These are phyloP conservation scores for Cyphellophora attinorum DNA, from an alignment of 2,329 filamentous ascomycete species.

Conservation along the genomic window DNA sequence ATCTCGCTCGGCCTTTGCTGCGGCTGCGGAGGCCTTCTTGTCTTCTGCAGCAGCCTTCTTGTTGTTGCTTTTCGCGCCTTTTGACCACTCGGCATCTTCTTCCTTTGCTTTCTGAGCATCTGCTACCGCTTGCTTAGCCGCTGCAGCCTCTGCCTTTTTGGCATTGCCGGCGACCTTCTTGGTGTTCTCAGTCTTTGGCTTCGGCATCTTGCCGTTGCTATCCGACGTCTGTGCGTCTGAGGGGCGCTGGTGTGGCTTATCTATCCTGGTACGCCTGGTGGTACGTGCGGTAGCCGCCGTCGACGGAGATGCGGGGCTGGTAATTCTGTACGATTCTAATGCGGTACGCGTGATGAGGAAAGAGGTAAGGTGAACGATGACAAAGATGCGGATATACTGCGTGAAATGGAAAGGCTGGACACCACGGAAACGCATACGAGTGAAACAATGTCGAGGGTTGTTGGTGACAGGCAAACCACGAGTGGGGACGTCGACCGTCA, in stretches of 20 bases:
- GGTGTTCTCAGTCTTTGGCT: conserved; percentile 51
- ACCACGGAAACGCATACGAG: too few species aligned
- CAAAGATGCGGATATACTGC: conserved; percentile 25
- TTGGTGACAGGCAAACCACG: too few species aligned
- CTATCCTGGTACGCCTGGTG: not conserved
- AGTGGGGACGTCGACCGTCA: not conserved
- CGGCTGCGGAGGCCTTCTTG: conserved; percentile 71
- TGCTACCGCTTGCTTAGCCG: conserved; percentile 64
- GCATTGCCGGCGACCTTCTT: conserved; percentile 89
- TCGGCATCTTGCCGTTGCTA: not conserved
- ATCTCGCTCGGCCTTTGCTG: conserved; percentile 88
- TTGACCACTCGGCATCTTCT: conserved; percentile 71
- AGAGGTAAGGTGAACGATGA: conserved; percentile 18
- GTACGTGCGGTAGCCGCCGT: not conserved
- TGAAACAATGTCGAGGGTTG: too few species aligned
- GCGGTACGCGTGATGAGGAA: conserved; percentile 7
- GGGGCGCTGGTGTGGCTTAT: not conserved
- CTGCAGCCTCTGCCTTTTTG: conserved; percentile 76
- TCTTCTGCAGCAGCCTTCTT: conserved; percentile 88
- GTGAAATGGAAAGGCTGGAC: too few species aligned
- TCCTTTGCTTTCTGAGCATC: conserved; percentile 55
- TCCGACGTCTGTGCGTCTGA: not conserved
- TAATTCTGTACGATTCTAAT: conserved; percentile 4
- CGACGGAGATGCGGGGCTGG: conserved; percentile 1
- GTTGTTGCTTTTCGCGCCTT: conserved; percentile 71